Evolutionary conservation across 1,284 basidiomycete species (phyloP), one percentile per base, ranked within the genome.

Genomic region (Trichosporon faecale): DNA sequence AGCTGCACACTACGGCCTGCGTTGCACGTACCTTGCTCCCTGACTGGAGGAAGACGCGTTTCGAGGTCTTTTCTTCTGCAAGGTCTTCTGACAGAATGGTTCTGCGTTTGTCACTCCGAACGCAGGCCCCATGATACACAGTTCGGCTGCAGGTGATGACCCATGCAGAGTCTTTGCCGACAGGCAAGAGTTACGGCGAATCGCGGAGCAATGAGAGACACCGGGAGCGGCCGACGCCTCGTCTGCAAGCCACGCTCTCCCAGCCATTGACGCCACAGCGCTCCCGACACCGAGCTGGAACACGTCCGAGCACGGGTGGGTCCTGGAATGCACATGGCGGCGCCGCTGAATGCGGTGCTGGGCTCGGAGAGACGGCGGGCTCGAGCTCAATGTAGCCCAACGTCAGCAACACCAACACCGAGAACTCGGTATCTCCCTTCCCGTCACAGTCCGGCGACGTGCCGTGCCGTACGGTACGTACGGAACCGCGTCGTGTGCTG

Each of bases 271-370:
- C 23, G 49, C 49, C 49, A 52, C 49, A 23, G 49, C 21, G 49
- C 23, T 52, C 49, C 49, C 49, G 49, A 52, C 49, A 52, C 49
- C 49, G 49, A 25, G 21, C 21, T 52, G 21, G 49, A 52, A 52
- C 49, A 52, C 49, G 49, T 52, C 49, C 49, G 49, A 52, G 49
- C 49, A 52, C 21, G 21, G 49, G 49, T 52, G 49, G 49, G 49
- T 52, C 18, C 21, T 18, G 49, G 49, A 52, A 52, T 52, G 49
- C 49, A 21, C 49, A 25, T 5, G 7, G 49, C 23, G 46, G 9
- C 46, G 46, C n/a, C 46, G 21, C 49, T 4, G 14, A 52, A 9
- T 25, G 49, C 21, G 21, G 49, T 52, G 49, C 40, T 14, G 35
- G 14, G 16, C 49, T 52, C 49, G 49, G 49, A 21, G 49, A 52